Evolutionary conservation across 257 asterid species (phyloP).

Genomic region (Ilex aquifolium): DNA sequence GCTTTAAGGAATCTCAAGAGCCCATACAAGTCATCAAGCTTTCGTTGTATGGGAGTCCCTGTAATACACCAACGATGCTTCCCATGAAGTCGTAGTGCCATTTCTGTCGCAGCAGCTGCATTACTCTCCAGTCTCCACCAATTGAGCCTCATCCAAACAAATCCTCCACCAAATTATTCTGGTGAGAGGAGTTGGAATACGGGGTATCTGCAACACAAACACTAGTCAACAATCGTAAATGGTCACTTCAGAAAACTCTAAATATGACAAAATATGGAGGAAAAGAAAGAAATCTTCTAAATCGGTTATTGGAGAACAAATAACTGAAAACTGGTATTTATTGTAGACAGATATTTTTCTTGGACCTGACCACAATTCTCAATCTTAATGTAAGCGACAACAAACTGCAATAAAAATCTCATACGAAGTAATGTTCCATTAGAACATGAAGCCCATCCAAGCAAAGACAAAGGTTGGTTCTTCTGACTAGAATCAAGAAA

Average conservation of each 20-base stretch:
- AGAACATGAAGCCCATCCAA: background rate
- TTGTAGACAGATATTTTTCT: too few species aligned
- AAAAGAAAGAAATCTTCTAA: too few species aligned
- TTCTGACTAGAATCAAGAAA: background rate
- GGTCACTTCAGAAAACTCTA: too few species aligned
- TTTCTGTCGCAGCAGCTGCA: constrained; percentile 88
- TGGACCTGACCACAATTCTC: too few species aligned
- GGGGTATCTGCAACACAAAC: constrained; percentile 57
- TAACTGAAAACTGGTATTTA: too few species aligned
- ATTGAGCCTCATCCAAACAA: constrained; percentile 99
- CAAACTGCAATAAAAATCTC: too few species aligned
- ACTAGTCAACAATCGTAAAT: background rate
- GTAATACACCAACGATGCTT: constrained; percentile 96
- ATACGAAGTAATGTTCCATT: too few species aligned
- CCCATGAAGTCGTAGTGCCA: constrained; percentile 86
- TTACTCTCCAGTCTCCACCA: constrained; percentile 97
- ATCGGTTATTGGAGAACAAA: too few species aligned
- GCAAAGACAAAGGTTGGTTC: background rate
- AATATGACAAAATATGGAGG: too few species aligned
- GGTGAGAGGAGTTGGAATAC: constrained; percentile 87
- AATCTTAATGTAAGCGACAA: too few species aligned
- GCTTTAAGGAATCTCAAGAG: constrained; percentile 80
- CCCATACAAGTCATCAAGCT: constrained; percentile 88
- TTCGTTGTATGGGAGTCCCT: constrained; percentile 94
- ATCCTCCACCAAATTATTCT: constrained; percentile 98